phyloP scores from a whole-genome alignment of 495 filamentous ascomycete species.

The Podospora anserina region DNA sequence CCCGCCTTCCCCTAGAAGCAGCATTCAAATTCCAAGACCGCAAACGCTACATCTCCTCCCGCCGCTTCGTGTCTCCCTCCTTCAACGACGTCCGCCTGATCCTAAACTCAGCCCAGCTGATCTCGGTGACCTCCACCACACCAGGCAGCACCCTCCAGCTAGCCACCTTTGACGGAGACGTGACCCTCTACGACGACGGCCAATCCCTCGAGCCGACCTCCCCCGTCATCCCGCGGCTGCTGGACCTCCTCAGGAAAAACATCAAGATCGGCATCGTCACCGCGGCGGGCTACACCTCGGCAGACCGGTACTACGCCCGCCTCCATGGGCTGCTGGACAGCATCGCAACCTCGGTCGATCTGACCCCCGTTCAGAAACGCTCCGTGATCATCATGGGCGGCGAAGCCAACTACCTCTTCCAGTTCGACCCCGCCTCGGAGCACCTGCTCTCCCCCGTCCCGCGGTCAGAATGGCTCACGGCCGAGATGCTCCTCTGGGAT shows the following conservation, averaged over 20 bases:
- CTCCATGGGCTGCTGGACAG: constrained; percentile 82
- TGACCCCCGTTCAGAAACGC: constrained; percentile 62
- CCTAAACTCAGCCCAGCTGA: constrained; percentile 90
- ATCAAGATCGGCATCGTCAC: constrained; percentile 92
- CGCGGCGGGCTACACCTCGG: constrained; percentile 90
- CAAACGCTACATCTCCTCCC: constrained; percentile 79
- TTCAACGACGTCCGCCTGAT: constrained; percentile 96
- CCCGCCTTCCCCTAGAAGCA: constrained; percentile 74
- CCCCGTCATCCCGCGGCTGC: constrained; percentile 73
- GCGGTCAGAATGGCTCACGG: constrained; percentile 71
- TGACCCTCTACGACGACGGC: constrained; percentile 95
- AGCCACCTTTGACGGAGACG: constrained; percentile 95
- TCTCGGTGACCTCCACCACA: constrained; percentile 63
- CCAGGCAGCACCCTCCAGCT: constrained; percentile 64
- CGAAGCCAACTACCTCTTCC: constrained; percentile 84
- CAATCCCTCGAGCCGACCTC: constrained; percentile 67
- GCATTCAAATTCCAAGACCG: constrained; percentile 89
- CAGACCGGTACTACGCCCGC: constrained; percentile 74
- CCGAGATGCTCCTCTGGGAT: constrained; percentile 83
- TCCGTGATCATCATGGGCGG: constrained; percentile 85
- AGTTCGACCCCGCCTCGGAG: constrained; percentile 56
- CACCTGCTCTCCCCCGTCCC: constrained; percentile 61
- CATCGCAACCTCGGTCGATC: constrained; percentile 58
- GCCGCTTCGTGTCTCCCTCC: constrained; percentile 91
- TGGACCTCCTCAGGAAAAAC: constrained; percentile 53